phyloP scores from a whole-genome alignment of 768 basidiomycete genomes.

The Suillus hirtellus region DNA sequence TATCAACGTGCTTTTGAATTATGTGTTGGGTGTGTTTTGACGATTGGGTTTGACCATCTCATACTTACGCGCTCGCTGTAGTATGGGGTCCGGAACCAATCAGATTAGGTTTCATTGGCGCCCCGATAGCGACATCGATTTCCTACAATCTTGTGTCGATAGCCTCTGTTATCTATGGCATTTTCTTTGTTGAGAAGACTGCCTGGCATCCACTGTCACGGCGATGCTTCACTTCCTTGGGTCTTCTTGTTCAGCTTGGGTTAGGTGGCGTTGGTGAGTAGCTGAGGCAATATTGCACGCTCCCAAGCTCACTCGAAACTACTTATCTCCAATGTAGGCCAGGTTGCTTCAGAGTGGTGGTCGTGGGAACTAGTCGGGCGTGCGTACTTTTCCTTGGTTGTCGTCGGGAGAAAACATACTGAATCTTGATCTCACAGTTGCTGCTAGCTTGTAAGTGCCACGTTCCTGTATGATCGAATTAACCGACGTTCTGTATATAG shows the following conservation, averaged over 20 bases:
- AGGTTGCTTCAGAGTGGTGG: conserved; percentile 94
- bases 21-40: conserved; percentile 59
- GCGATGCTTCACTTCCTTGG: conserved; percentile 63
- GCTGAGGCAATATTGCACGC: not conserved
- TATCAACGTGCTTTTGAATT: conserved; percentile 80
- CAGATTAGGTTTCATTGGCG: conserved; percentile 87
- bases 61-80: conserved; percentile 17
- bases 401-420: conserved; percentile 5
- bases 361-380: conserved; percentile 85
- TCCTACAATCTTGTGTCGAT: conserved; percentile 82
- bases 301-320: conserved; percentile 1
- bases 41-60: not conserved
- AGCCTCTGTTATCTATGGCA: conserved; percentile 60
- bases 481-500: conserved; percentile 39
- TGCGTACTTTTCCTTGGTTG: conserved; percentile 15
- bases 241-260: conserved; percentile 72
- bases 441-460: conserved; percentile 49
- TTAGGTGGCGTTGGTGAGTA: conserved; percentile 72
- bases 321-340: conserved; percentile 40
- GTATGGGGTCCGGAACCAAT: conserved; percentile 84
- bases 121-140: conserved; percentile 85
- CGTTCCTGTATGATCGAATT: not conserved
- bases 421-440: conserved; percentile 35
- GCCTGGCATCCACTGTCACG: conserved; percentile 83
- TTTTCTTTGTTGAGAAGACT: conserved; percentile 61